phyloP scores from a whole-genome alignment of 331 rosid species.

The Arachis monticola region DNA sequence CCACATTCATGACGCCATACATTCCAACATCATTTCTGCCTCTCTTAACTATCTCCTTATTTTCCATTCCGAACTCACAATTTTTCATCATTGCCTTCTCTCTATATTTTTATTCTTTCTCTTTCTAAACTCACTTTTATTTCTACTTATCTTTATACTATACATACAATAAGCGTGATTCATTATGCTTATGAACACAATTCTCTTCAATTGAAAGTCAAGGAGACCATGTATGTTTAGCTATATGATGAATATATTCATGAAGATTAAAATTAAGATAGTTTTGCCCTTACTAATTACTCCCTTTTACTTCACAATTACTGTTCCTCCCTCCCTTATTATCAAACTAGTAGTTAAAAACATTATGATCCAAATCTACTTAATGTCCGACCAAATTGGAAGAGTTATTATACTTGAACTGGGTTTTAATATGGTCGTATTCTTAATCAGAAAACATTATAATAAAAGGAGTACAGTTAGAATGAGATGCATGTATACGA shows the following conservation, averaged over 20 bases:
- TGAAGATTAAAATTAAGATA: constrained; percentile 6
- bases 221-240: constrained; percentile 35
- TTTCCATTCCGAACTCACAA: constrained; percentile 62
- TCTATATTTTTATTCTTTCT: constrained; percentile 8
- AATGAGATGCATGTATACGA: constrained; percentile 18
- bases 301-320: constrained; percentile 62
- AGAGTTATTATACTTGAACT: constrained; percentile 23
- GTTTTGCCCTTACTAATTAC: constrained; percentile 55
- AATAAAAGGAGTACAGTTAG: background rate
- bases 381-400: constrained; percentile 41
- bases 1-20: constrained; percentile 83
- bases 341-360: background rate
- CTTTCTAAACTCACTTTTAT: background rate
- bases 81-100: constrained; percentile 49
- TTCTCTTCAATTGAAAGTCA: constrained; percentile 67
- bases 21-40: constrained; percentile 65
- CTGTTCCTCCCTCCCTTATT: constrained; percentile 42
- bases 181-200: constrained; percentile 32
- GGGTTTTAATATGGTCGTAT: background rate
- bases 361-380: constrained; percentile 43
- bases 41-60: constrained; percentile 44
- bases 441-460: background rate
- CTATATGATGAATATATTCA: constrained; percentile 22
- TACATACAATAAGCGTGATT: constrained; percentile 22
- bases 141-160: constrained; percentile 23